Evolutionary conservation across 2,329 filamentous ascomycete species (phyloP), one percentile per base, ranked within the genome.

Genomic region (Aspergillus pseudoglaucus): DNA sequence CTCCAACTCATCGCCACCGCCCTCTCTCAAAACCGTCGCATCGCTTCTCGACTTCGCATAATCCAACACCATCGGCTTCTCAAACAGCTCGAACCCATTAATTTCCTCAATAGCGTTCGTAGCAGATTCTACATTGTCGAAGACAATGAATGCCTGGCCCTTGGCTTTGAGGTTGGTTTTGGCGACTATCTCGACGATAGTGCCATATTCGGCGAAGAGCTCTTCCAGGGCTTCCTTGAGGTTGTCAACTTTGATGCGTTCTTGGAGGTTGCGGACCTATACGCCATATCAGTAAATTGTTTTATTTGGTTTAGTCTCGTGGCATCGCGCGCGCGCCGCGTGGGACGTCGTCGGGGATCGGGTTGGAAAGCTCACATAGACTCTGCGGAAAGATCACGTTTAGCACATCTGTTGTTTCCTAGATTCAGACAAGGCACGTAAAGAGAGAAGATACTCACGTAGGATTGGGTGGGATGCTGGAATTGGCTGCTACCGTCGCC

Each of bases 131-230:
- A 85, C 75, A 52, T 76, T 80, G 59, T 94, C 89, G 66, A 90
- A 97, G 41, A 97, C 90, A 44, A 98, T 74, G 65, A 98, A 98
- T 0, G 93, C 93, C 71, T 98, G 93, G 10, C 93, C 93, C 67
- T 94, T 96, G 39, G 89, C 88, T 66, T 88, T 90, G 25, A 97
- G 71, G 67, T 94, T 96, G 54, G 82, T 88, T 75, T 95, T 95
- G 40, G 88, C 88, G 50, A 95, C 80, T 45, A 95, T 81, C 53
- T 95, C 90, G 58, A 95, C 72, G 52, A 95, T 82, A 48, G 76
- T 84, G 54, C 93, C 93, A 69, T 93, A 96, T 68, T 95, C 88
- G 53, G 83, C 83, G 72, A 97, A 97, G 61, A 97, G 78, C 53
- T 84, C 82, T 18, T 72, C 74, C 14, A 98, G 78, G 0, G 87